Percentiles rank a stretch among this genome's conserved stretches.
Conservation (phyloP, 257 asterid species). For the Solanum okadae region DNA sequence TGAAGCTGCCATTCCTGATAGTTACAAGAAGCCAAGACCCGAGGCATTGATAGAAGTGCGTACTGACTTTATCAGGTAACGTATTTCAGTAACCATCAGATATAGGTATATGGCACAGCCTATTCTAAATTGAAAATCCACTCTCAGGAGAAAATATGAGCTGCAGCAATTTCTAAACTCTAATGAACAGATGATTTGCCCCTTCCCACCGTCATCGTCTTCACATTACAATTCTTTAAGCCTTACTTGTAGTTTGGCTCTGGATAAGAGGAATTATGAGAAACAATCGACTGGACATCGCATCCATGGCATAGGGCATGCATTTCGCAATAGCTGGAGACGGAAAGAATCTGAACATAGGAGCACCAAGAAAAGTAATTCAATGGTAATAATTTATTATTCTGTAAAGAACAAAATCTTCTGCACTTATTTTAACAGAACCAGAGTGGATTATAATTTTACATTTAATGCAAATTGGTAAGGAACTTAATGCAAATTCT, state of each 20-base stretch:
- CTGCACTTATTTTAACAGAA: not conserved
- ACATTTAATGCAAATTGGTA: not conserved
- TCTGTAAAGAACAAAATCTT: not conserved
- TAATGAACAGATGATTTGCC: slow-evolving; percentile 28
- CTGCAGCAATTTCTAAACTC: slow-evolving; percentile 47
- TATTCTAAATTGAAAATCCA: slow-evolving; percentile 8
- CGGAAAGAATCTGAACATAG: slow-evolving; percentile 42
- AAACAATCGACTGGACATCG: slow-evolving; percentile 41
- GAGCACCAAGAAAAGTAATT: slow-evolving; percentile 41
- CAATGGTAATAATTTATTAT: slow-evolving; percentile 42
- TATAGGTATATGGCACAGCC: not conserved
- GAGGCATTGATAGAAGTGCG: slow-evolving; percentile 70
- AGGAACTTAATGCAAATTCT: not conserved
- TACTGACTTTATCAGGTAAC: slow-evolving; percentile 76
- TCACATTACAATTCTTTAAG: slow-evolving; percentile 24
- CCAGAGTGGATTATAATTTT: not conserved
- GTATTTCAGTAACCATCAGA: not conserved
- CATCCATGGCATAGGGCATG: slow-evolving; percentile 58
- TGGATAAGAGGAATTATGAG: slow-evolving; percentile 39
- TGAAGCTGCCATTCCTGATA: slow-evolving; percentile 65
- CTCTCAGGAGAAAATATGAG: slow-evolving; percentile 78
- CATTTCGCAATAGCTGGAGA: slow-evolving; percentile 79
- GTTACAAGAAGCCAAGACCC: slow-evolving; percentile 47
- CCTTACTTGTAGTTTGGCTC: slow-evolving; percentile 14
- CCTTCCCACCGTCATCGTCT: slow-evolving; percentile 38